These are phyloP conservation scores for Bipolaris sorokiniana DNA, from an alignment of 2,329 filamentous ascomycete genomes.

Conservation along the genomic window DNA sequence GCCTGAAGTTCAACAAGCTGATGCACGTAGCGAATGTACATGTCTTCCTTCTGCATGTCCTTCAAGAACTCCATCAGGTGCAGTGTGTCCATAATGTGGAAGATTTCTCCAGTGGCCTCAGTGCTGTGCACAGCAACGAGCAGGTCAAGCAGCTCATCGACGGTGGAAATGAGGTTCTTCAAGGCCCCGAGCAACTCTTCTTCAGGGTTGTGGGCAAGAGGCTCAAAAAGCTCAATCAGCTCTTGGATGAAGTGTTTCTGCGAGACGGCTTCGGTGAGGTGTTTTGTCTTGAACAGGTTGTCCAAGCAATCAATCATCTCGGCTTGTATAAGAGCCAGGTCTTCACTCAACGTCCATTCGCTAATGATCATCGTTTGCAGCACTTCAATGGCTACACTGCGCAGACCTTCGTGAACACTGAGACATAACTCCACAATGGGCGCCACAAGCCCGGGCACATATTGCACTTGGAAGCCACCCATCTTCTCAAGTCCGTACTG, in stretches of 20 bases:
- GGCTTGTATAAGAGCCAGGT: constrained; percentile 87
- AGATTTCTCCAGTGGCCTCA: constrained; percentile 74
- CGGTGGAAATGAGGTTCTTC: constrained; percentile 77
- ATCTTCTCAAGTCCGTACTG: constrained; percentile 82
- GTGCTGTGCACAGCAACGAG: constrained; percentile 86
- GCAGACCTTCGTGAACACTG: constrained; percentile 90
- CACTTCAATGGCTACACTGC: constrained; percentile 89
- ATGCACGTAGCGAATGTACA: constrained; percentile 94
- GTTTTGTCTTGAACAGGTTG: constrained; percentile 84
- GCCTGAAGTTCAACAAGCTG: constrained; percentile 82
- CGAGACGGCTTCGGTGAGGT: constrained; percentile 83
- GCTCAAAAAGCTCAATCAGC: constrained; percentile 79
- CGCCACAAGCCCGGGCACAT: constrained; percentile 88
- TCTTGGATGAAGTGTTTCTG: constrained; percentile 93
- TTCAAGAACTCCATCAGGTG: constrained; percentile 94
- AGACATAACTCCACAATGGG: constrained; percentile 93
- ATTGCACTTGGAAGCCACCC: constrained; percentile 97
- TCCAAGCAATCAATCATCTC: constrained; percentile 97
- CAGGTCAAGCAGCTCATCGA: constrained; percentile 89
- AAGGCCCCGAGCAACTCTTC: constrained; percentile 79
- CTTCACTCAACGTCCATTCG: constrained; percentile 95
- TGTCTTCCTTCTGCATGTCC: constrained; percentile 96
- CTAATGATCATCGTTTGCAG: constrained; percentile 98
- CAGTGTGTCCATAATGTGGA: constrained; percentile 84
- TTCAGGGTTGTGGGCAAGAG: constrained; percentile 68